phyloP scores from a whole-genome alignment of 2,329 filamentous ascomycete genomes.

The Sphaceloma murrayae region DNA sequence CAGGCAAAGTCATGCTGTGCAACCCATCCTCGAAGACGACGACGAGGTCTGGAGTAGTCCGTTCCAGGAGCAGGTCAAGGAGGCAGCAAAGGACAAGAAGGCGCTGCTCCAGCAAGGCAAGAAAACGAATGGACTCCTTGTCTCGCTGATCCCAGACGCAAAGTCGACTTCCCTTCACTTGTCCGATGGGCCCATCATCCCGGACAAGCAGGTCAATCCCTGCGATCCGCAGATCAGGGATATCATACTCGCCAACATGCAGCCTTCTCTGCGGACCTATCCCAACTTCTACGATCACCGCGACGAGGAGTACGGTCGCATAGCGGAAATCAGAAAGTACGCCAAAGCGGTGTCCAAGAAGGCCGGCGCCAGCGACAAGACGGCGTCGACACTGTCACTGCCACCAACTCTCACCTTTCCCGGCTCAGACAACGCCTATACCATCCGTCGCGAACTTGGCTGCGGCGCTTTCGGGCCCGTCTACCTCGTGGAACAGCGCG shows the following conservation, averaged over 20 bases:
- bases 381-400: conserved; percentile 47
- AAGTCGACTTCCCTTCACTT: conserved; percentile 36
- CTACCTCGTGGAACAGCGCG: conserved; percentile 69
- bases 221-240: conserved; percentile 66
- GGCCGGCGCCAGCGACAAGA: conserved; percentile 49
- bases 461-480: conserved; percentile 93
- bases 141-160: conserved; percentile 27
- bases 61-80: conserved; percentile 53
- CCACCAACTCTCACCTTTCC: conserved; percentile 60
- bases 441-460: conserved; percentile 74
- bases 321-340: conserved; percentile 70
- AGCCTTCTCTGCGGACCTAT: conserved; percentile 65
- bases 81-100: conserved; percentile 34
- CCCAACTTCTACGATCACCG: conserved; percentile 70
- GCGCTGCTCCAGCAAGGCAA: conserved; percentile 40
- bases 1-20: conserved; percentile 39
- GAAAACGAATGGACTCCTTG: conserved; percentile 22
- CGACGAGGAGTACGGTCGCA: conserved; percentile 53
- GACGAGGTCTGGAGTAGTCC: conserved; percentile 56
- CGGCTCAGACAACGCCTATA: conserved; percentile 58
- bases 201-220: conserved; percentile 79
- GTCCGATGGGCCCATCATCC: conserved; percentile 61
- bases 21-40: conserved; percentile 32
- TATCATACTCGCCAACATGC: conserved; percentile 63
- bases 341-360: conserved; percentile 50